Conservation (phyloP, 441 rosid genomes). For the Populus trichocarpa region DNA sequence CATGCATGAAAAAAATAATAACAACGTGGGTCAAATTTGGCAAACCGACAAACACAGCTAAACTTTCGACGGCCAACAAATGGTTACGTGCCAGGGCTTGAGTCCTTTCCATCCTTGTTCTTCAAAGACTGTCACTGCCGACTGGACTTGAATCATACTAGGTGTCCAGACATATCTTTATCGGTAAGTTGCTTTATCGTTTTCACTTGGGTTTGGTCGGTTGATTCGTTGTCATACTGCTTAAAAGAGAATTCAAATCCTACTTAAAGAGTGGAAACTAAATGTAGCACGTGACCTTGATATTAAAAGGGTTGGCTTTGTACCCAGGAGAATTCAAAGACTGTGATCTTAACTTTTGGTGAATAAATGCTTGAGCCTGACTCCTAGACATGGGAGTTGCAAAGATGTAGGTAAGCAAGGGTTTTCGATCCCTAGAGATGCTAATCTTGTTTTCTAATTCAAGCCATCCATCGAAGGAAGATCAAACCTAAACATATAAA, state of each 20-base stretch:
- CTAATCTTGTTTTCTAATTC: neutral
- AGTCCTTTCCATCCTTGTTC: too few relatives aligned
- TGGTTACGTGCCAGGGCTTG: neutral
- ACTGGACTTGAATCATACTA: neutral
- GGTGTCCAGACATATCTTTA: neutral
- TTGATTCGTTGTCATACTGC: neutral
- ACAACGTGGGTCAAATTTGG: neutral
- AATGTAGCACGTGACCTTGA: neutral
- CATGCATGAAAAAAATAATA: neutral
- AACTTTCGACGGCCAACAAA: neutral
- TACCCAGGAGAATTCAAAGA: neutral
- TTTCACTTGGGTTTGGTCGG: neutral
- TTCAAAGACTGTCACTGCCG: conserved; percentile 1
- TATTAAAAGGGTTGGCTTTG: neutral
- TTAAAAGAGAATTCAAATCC: neutral
- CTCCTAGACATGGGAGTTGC: neutral
- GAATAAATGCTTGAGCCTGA: neutral
- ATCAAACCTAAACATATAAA: too few relatives aligned
- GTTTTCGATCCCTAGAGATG: neutral
- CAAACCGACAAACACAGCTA: conserved; percentile 7
- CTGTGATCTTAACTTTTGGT: neutral
- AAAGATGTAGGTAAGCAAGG: neutral
- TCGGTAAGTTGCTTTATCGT: neutral
- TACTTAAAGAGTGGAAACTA: neutral
- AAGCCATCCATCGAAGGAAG: too few relatives aligned